These are phyloP conservation scores for Ogataea paradorogensis DNA, from an alignment of 805 yeast species.

Conservation along the genomic window DNA sequence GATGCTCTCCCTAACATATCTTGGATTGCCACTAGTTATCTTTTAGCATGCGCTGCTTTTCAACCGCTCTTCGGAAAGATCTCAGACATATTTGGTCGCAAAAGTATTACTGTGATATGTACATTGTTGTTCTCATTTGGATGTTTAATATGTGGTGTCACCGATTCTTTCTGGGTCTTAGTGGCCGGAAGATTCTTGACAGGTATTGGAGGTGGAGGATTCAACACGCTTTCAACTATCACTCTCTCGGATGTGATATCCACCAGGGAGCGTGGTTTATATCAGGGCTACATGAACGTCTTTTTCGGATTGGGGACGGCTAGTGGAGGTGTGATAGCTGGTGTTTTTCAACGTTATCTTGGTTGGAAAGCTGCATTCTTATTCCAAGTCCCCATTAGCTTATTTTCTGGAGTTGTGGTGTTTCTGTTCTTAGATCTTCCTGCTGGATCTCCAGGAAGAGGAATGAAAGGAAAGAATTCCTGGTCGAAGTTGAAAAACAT, in stretches of 20 bases:
- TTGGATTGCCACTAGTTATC: slow-evolving; percentile 43
- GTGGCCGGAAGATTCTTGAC: slow-evolving; percentile 64
- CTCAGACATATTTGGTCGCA: slow-evolving; percentile 54
- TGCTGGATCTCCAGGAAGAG: slow-evolving; percentile 49
- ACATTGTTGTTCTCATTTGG: slow-evolving; percentile 37
- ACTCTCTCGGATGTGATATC: slow-evolving; percentile 76
- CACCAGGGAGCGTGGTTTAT: slow-evolving; percentile 71
- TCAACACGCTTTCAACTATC: slow-evolving; percentile 71
- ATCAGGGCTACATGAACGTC: slow-evolving; percentile 79
- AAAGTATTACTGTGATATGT: slow-evolving; percentile 35
- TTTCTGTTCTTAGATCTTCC: slow-evolving; percentile 38
- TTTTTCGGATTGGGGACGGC: slow-evolving; percentile 77
- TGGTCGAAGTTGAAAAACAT: slow-evolving; percentile 52
- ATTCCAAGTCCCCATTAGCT: slow-evolving; percentile 50
- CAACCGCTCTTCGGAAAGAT: slow-evolving; percentile 56
- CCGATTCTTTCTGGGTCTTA: slow-evolving; percentile 40
- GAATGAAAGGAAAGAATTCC: slow-evolving; percentile 43
- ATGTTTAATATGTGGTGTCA: slow-evolving; percentile 41
- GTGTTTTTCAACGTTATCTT: slow-evolving; percentile 45
- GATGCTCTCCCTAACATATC: slow-evolving; percentile 41
- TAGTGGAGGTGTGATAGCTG: slow-evolving; percentile 65
- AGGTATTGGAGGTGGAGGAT: slow-evolving; percentile 59
- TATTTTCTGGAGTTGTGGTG: slow-evolving; percentile 39
- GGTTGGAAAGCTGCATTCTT: slow-evolving; percentile 71
- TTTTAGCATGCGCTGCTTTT: slow-evolving; percentile 45